Evolutionary conservation across 139 green algal species (phyloP).

Genomic region (Chlamydomonas sphaeroides): DNA sequence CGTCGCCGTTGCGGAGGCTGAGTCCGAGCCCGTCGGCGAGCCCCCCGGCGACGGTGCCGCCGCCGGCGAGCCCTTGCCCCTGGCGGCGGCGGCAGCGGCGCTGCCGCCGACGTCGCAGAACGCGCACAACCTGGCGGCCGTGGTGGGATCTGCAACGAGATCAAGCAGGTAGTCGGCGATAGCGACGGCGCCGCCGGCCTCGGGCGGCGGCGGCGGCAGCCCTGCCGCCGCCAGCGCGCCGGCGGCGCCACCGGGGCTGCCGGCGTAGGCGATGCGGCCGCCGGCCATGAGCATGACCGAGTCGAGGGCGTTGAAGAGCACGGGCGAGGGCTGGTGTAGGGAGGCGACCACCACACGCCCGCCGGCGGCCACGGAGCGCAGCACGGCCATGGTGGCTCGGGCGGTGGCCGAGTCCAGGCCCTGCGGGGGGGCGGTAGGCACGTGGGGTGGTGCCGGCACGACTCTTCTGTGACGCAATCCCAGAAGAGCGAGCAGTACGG

Average conservation of each 20-base stretch:
- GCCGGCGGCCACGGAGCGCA: slow-evolving; percentile 40
- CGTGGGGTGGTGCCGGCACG: no score
- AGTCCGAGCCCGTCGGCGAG: no score
- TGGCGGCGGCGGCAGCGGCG: no score
- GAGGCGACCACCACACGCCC: slow-evolving; percentile 76
- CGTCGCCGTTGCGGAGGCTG: no score
- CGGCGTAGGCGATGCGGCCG: slow-evolving; percentile 68
- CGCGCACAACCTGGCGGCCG: neutral
- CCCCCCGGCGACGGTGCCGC: no score
- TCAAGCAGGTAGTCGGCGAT: slow-evolving; percentile 66
- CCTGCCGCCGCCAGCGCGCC: slow-evolving; percentile 47
- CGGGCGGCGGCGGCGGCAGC: slow-evolving; percentile 34
- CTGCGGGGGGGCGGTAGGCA: no score
- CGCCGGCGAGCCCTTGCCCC: no score
- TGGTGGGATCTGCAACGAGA: neutral
- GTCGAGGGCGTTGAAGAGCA: slow-evolving; percentile 64
- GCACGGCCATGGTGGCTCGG: neutral
- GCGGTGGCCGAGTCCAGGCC: slow-evolving; percentile 36
- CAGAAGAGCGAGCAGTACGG: no score
- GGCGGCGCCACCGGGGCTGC: slow-evolving; percentile 45
- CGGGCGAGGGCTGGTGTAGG: slow-evolving; percentile 81
- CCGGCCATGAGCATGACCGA: slow-evolving; percentile 68
- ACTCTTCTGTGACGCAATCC: no score
- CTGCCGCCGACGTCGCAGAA: neutral
- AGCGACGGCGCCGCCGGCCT: neutral